Percentiles rank a stretch among this genome's conserved stretches.
Conservation (phyloP, 2,329 filamentous ascomycete genomes). For the Raffaelea ambrosiae region DNA sequence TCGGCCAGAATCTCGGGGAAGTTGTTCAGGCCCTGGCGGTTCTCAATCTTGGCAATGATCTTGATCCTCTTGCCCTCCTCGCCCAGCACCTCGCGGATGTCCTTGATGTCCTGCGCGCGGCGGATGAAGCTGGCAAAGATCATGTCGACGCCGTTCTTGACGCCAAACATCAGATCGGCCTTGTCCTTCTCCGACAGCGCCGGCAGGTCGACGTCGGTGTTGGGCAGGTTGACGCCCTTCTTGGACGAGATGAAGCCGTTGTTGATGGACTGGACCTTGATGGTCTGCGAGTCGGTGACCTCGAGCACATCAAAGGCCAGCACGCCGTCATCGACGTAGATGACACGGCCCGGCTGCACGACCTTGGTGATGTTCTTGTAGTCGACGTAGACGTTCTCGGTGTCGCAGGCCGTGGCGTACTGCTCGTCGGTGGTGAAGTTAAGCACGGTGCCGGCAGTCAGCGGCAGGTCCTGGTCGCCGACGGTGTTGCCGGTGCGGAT, state of each 20-base stretch:
- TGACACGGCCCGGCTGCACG: conserved; percentile 79
- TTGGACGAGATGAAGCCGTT: conserved; percentile 98
- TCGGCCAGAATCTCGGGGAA: conserved; percentile 93
- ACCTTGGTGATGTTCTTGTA: conserved; percentile 99
- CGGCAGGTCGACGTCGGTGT: conserved; percentile 96
- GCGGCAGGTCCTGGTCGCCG: conserved; percentile 72
- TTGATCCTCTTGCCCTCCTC: conserved; percentile 92
- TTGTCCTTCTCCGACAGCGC: conserved; percentile 98
- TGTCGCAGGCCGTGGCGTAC: conserved; percentile 76
- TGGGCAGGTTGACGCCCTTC: conserved; percentile 98
- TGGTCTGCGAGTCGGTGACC: conserved; percentile 79
- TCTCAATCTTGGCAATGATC: conserved; percentile 99
- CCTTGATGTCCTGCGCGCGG: conserved; percentile 80
- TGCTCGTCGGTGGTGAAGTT: conserved; percentile 96
- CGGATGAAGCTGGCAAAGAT: conserved; percentile 98
- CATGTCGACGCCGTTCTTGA: conserved; percentile 99
- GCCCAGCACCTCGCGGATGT: conserved; percentile 87
- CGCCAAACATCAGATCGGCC: conserved; percentile 85
- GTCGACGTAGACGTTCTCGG: conserved; percentile 96
- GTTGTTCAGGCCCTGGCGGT: conserved; percentile 99
- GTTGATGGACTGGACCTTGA: conserved; percentile 84
- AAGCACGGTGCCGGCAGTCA: conserved; percentile 72
- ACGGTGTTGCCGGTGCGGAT: conserved; percentile 60
- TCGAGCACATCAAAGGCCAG: conserved; percentile 91
- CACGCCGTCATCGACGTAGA: conserved; percentile 97